Base-by-base conservation (phyloP, 2,329 filamentous ascomycete species). In the Ceratocystis smalleyi region DNA sequence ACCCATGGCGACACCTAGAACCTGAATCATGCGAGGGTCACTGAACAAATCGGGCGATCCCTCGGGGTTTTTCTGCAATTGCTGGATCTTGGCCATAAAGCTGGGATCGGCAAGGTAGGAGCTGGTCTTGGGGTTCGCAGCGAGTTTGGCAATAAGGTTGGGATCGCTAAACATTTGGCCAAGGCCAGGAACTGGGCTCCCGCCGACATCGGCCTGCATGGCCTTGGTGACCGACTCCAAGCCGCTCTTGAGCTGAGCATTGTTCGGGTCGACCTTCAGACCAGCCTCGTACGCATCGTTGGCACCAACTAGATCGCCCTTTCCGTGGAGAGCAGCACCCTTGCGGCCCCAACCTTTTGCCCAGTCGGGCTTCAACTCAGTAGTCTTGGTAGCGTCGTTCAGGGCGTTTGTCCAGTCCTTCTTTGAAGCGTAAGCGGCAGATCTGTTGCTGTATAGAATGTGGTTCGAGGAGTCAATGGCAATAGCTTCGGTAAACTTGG, bases 371-470 rank as follows among this genome's bases (percentile, higher is more conserved):
- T 99, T 97, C 74, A 99, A 79, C 76, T 95, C 84, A 64, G 88
- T 95, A 2, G 90, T 94, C 81, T 96, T 96, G 73, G 86, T 86
- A 65, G 94, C 94, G 80, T 99, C 94, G 68, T 87, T 81, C 30
- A 97, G 78, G 22, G 94, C 94, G 69, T 87, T 82, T 68, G 88
- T 79, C 80, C 88, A 99, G 66, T 97, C 84, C 75, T 86, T 89
- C 76, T 96, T 88, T 63, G 94, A 96, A 55, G 92, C 89, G 72
- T 95, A 83, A 57, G 84, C 84, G 65, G 84, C 94, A 35, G 94
- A 97, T 70, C 94, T 86, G 78, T 99, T 99, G 72, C 91, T 97
- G 82, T 92, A 99, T 65, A 99, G 87, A 69, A 99, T 92, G 76
- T 99, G 94, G 76, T 99, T 99, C 67, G 80, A 78, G 61, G 91